These are phyloP conservation scores for Camellia granthamiana DNA, from an alignment of 148 eudicot genomes.

Conservation along the genomic window DNA sequence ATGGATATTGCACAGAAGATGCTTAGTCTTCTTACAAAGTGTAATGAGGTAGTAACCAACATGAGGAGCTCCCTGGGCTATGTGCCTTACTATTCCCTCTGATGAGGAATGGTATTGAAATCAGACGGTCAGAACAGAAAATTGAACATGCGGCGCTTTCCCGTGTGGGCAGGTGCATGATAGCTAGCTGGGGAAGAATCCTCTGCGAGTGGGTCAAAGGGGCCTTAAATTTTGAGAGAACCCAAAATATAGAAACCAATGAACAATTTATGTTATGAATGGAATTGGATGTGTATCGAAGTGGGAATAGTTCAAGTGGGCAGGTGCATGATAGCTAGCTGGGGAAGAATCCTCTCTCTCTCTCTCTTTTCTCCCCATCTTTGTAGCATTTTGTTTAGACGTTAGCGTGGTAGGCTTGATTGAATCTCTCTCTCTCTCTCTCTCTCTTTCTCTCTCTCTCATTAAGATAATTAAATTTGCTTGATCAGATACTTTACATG, in stretches of 20 bases:
- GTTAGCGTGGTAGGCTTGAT: background rate
- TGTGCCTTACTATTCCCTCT: constrained; percentile 66
- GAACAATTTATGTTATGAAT: background rate
- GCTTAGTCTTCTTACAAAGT: constrained; percentile 56
- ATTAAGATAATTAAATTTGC: no score
- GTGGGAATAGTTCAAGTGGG: background rate
- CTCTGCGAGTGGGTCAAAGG: background rate
- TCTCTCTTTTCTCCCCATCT: background rate
- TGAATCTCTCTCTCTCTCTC: background rate
- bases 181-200: background rate
- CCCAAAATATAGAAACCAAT: background rate
- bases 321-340: background rate
- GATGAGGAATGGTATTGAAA: constrained; percentile 20
- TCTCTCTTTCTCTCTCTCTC: no score
- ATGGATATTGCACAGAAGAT: constrained; percentile 61
- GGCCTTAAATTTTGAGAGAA: background rate
- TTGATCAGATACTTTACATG: no score
- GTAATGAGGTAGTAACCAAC: constrained; percentile 62
- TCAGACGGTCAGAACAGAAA: background rate
- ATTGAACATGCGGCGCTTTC: background rate
- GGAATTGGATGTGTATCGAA: background rate
- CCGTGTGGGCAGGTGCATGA: no score
- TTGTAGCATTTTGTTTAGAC: background rate
- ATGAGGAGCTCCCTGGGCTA: constrained; percentile 55
- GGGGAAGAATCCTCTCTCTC: no score